These are phyloP conservation scores for Dryadomyces quercus-mongolicae DNA, from an alignment of 2,329 filamentous ascomycete genomes.

Conservation along the genomic window DNA sequence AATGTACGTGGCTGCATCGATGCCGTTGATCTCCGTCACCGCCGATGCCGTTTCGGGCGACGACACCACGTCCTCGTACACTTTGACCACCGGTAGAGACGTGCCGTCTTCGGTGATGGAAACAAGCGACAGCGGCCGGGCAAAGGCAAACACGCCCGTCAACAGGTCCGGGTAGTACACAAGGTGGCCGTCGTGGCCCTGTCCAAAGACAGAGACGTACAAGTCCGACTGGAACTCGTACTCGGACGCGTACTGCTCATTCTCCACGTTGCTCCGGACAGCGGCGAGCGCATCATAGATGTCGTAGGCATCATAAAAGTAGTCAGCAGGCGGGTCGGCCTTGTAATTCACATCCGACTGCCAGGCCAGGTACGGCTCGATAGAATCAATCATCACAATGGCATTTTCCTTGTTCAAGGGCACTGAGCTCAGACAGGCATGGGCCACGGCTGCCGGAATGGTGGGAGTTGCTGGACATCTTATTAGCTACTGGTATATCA, in stretches of 20 bases:
- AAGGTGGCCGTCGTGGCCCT: conserved; percentile 29
- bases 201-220: conserved; percentile 24
- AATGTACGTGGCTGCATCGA: conserved; percentile 24
- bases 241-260: conserved; percentile 24
- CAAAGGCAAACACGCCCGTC: conserved; percentile 24
- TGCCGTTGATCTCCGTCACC: conserved; percentile 18
- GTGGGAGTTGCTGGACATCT: conserved; percentile 14
- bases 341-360: conserved; percentile 25
- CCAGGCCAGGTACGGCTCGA: conserved; percentile 29
- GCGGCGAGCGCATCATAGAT: conserved; percentile 22
- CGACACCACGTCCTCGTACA: conserved; percentile 24
- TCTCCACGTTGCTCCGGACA: conserved; percentile 19
- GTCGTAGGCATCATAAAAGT: conserved; percentile 26
- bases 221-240: conserved; percentile 28
- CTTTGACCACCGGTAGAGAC: conserved; percentile 30
- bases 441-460: conserved; percentile 24
- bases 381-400: conserved; percentile 24
- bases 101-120: conserved; percentile 23
- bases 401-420: conserved; percentile 26
- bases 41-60: conserved; percentile 9
- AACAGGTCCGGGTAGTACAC: conserved; percentile 28
- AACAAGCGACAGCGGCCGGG: conserved; percentile 25
- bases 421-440: conserved; percentile 28
- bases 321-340: conserved; percentile 24
- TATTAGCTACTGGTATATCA: not conserved